phyloP scores from a whole-genome alignment of 441 rosid species.

The Arabidopsis lyrata region DNA sequence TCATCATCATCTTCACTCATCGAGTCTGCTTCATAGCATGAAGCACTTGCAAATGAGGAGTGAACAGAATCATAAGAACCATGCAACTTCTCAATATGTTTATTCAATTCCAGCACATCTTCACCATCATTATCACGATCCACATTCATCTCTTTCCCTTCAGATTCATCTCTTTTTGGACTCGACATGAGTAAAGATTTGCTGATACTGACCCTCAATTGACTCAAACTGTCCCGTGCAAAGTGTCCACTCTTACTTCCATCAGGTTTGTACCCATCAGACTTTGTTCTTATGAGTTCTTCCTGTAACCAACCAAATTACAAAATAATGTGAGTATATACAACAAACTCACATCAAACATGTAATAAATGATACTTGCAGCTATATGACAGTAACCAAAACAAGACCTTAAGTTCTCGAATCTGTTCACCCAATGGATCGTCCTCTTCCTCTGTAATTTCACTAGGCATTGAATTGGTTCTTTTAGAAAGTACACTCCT shows the following conservation, averaged over 20 bases:
- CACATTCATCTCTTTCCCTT: slow-evolving; percentile 49
- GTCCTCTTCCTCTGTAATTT: slow-evolving; percentile 77
- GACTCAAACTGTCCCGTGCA: slow-evolving; percentile 80
- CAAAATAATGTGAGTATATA: slow-evolving; percentile 31
- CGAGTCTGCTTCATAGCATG: slow-evolving; percentile 62
- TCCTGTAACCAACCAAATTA: slow-evolving; percentile 56
- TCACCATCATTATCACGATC: slow-evolving; percentile 56
- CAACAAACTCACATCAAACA: slow-evolving; percentile 27
- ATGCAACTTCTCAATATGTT: slow-evolving; percentile 67
- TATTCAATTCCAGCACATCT: slow-evolving; percentile 70
- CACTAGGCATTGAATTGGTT: slow-evolving; percentile 68
- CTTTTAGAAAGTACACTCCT: slow-evolving; percentile 42
- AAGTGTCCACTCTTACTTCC: slow-evolving; percentile 58
- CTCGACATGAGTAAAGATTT: slow-evolving; percentile 74
- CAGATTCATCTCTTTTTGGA: slow-evolving; percentile 48
- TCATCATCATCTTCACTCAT: slow-evolving; percentile 75
- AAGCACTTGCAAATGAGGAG: slow-evolving; percentile 67
- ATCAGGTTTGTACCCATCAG: slow-evolving; percentile 55
- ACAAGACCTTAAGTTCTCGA: slow-evolving; percentile 78
- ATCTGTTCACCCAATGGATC: slow-evolving; percentile 88
- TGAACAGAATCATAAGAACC: slow-evolving; percentile 52
- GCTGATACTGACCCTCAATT: slow-evolving; percentile 83
- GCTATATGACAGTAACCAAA: neutral
- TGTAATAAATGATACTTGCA: neutral
- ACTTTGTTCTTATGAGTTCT: slow-evolving; percentile 88